Base-by-base conservation (phyloP, 2,329 filamentous ascomycete species). In the Fusarium euwallaceae region DNA sequence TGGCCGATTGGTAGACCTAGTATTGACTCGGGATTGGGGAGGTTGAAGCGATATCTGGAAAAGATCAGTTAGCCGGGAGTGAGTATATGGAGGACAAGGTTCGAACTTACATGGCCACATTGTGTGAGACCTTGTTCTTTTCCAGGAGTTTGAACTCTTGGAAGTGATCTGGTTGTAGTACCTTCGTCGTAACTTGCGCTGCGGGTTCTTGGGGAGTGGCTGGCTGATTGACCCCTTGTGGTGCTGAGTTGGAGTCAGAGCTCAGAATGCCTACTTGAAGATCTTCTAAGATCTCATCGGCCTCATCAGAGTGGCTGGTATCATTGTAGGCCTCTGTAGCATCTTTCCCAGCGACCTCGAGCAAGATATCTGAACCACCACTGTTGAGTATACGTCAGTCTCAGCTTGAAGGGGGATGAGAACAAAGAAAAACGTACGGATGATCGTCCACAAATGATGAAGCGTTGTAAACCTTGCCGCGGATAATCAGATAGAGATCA, bases 1-100 rank as follows among this genome's bases (percentile, higher is more conserved):
- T 98, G 96, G 81, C 96, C 96, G 86, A 98, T 98, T 75, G 96
- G 95, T 39, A 98, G 93, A 80, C 96, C 96, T 79, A 98, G 93
- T 82, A 98, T 94, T 76, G 93, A 90, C 78, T 87, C 92, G 22
- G 92, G 86, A 55, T 88, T 88, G 61, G 95, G 95, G 34, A 98
- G 93, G 70, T 89, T 88, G 87, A 98, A 98, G 80, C 95, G 95
- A 88, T 98, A 98, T 86, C 92, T 94, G 69, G 16, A 20, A 55
- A 29, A 14, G 24, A 48, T 22, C 3, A 1, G 14, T 69, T 14
- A 56, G 56, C 20, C 6, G 34, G 14, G 16, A 32, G 3, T 12
- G 17, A 37, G 29, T 83, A 88, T 79, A 85, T 94, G 92, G 98
- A 97, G 83, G 95, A 95, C 68, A 97, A 11, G 10, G 36, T n/a